Base-by-base conservation (phyloP, 495 filamentous ascomycete species). In the Aspergillus cristatus region DNA sequence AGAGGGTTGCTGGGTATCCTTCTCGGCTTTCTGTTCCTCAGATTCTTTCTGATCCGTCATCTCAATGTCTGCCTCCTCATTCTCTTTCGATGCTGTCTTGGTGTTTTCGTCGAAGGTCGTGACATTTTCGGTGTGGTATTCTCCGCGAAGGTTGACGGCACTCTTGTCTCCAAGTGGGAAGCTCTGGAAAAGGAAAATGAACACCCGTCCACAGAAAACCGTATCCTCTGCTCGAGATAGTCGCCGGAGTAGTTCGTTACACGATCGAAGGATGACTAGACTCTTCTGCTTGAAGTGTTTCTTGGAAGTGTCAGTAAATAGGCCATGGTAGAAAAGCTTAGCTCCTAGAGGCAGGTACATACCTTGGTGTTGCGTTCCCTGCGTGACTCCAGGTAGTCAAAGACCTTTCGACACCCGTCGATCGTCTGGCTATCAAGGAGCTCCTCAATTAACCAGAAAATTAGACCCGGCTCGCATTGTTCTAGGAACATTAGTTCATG, bases 131-230 rank as follows among this genome's bases (percentile, higher is more conserved):
- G 81, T 76, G 50, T 99, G 93, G 45, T 89, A 99, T 59, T 97
- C 91, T 47, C 91, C 91, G 18, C 93, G 78, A 33, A 96, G 73
- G 48, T 99, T 99, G 34, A 99, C 90, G 1, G 89, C 94, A 55
- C 91, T 96, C 50, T 84, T 90, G 62, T 99, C 91, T 17, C 89
- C 88, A 0, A 97, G 70, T 8, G 91, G 87, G 50, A 97, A 96
- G 55, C 85, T 93, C 57, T 97, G 91, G 58, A 95, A 97, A 40
- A 97, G 76, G 53, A 94, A 99, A 45, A 99, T 94, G 54, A 94
- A 94, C 14, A 99, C 89, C 31, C 90, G 74, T 25, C 91, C 91
- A 55, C 89, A 96, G 58, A 98, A 99, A 2, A 94, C 89, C 0
- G 93, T 86, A 61, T 99, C 93, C 51, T 96, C 87, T 3, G 91